phyloP scores from a whole-genome alignment of 1,284 basidiomycete genomes.

The Xerocomus minutiporus region DNA sequence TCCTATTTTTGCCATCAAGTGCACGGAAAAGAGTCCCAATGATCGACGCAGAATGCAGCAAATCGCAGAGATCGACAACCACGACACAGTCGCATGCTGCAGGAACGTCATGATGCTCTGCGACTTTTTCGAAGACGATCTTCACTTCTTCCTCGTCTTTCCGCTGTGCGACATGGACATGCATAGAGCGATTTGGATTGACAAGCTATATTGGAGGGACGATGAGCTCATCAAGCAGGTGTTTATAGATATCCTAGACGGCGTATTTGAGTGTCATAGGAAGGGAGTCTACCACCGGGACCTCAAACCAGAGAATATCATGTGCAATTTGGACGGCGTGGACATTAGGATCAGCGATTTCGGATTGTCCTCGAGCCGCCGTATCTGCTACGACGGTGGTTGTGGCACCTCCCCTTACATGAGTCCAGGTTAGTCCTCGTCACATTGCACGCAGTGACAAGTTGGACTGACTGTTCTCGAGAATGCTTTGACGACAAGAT shows the following conservation, averaged over 20 bases:
- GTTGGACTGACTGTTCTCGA: constrained; percentile 25
- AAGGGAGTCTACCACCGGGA: constrained; percentile 81
- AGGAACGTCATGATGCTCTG: constrained; percentile 49
- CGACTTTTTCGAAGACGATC: constrained; percentile 48
- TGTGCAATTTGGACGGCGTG: constrained; percentile 56
- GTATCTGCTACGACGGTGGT: constrained; percentile 66
- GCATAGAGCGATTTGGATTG: constrained; percentile 46
- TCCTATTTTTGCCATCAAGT: constrained; percentile 65
- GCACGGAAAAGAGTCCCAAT: constrained; percentile 48
- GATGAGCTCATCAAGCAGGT: constrained; percentile 55
- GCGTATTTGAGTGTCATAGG: constrained; percentile 66
- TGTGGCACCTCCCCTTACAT: constrained; percentile 81
- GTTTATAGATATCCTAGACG: constrained; percentile 75
- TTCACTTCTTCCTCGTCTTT: constrained; percentile 53
- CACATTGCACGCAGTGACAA: not conserved
- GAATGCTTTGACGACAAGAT: constrained; percentile 51
- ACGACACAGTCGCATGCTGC: constrained; percentile 49
- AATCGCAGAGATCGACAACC: constrained; percentile 53
- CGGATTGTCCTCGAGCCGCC: constrained; percentile 71
- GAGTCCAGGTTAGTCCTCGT: constrained; percentile 59
- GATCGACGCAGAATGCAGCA: constrained; percentile 50
- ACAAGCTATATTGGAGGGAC: constrained; percentile 41
- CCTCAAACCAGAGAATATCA: constrained; percentile 86
- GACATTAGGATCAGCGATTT: constrained; percentile 76
- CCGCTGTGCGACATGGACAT: constrained; percentile 62